Evolutionary conservation across 2,329 filamentous ascomycete genomes (phyloP).

Genomic region (Pleomassaria siparia): DNA sequence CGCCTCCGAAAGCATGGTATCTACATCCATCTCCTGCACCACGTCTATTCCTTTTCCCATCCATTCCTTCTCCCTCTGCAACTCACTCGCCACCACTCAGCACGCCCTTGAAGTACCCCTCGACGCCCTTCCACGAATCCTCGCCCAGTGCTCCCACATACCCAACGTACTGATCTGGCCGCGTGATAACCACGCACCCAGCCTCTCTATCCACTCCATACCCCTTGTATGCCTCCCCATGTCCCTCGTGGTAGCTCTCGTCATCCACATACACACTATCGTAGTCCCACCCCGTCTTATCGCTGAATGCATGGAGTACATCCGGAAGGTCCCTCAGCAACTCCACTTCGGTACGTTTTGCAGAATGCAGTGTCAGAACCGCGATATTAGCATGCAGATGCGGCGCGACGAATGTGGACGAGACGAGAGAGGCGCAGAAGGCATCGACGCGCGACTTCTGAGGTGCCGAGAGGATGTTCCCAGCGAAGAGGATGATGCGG

Average conservation of each 20-base stretch:
- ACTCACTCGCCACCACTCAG: constrained; percentile 9
- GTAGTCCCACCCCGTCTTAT: constrained; percentile 42
- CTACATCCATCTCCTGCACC: neutral
- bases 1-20: no score
- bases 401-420: constrained; percentile 46
- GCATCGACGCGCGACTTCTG: constrained; percentile 51
- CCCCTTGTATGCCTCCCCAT: constrained; percentile 53
- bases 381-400: constrained; percentile 58
- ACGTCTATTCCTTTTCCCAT: neutral
- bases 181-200: constrained; percentile 61
- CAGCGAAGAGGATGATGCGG: constrained; percentile 63
- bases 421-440: constrained; percentile 51
- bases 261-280: constrained; percentile 52
- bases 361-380: constrained; percentile 62
- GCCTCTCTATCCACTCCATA: constrained; percentile 59
- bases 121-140: constrained; percentile 30
- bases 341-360: constrained; percentile 50
- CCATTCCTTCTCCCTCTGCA: neutral
- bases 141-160: constrained; percentile 44
- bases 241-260: constrained; percentile 46
- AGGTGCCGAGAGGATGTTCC: constrained; percentile 51
- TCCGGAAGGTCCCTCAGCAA: constrained; percentile 46
- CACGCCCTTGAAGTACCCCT: constrained; percentile 35
- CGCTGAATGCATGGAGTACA: constrained; percentile 48
- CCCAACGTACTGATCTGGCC: constrained; percentile 70